These are phyloP conservation scores for Petunia secreta DNA, from an alignment of 257 asterid genomes.

Conservation along the genomic window DNA sequence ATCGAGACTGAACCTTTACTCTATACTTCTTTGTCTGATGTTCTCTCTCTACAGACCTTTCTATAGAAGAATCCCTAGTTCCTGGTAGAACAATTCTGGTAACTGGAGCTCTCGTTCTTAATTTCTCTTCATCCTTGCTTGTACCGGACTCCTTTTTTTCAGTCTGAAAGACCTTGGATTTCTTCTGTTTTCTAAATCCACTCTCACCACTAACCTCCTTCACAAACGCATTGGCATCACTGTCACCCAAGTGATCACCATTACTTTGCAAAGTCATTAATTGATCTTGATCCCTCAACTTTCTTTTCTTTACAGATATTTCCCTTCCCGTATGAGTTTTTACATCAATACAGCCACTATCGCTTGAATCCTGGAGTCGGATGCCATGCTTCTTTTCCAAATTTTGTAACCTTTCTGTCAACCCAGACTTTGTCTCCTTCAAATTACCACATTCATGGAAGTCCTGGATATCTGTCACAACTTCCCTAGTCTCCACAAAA, in stretches of 20 bases:
- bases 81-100: slow-evolving; percentile 38
- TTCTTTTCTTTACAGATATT: slow-evolving; percentile 58
- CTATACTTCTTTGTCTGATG: slow-evolving; percentile 47
- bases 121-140: slow-evolving; percentile 36
- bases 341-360: slow-evolving; percentile 35
- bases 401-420: slow-evolving; percentile 40
- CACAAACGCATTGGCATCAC: slow-evolving; percentile 40
- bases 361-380: slow-evolving; percentile 42
- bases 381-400: slow-evolving; percentile 44
- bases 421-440: slow-evolving; percentile 43
- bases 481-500: slow-evolving; percentile 43
- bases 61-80: slow-evolving; percentile 42
- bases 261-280: slow-evolving; percentile 34
- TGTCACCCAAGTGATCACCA: slow-evolving; percentile 40
- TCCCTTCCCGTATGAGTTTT: slow-evolving; percentile 38
- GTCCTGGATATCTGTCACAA: slow-evolving; percentile 46
- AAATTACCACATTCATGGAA: slow-evolving; percentile 30
- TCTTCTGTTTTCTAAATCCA: slow-evolving; percentile 59
- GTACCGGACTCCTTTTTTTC: slow-evolving; percentile 52
- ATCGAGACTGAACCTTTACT: slow-evolving; percentile 34
- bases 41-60: slow-evolving; percentile 42
- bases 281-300: slow-evolving; percentile 48
- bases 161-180: slow-evolving; percentile 47
- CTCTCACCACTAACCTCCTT: slow-evolving; percentile 47
- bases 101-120: slow-evolving; percentile 40